phyloP scores from a whole-genome alignment of 257 asterid genomes.

The Asclepias syriaca region DNA sequence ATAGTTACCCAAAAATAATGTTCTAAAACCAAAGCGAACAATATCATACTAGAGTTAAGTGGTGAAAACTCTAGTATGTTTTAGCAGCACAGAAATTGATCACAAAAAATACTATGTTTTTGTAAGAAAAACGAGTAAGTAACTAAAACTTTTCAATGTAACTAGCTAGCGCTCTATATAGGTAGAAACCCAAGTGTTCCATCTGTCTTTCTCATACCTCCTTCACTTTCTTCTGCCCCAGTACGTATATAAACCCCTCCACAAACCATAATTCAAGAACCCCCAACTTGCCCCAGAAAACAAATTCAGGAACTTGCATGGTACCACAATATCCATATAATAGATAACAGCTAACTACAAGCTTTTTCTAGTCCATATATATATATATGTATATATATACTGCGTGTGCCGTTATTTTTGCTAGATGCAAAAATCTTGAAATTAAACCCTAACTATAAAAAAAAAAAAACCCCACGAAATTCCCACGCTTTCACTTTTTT shows the following conservation, averaged over 20 bases:
- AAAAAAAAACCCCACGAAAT: constrained; percentile 42
- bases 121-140: no score
- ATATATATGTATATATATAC: no score
- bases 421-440: background rate
- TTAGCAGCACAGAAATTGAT: no score
- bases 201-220: background rate
- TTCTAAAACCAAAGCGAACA: no score
- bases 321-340: background rate
- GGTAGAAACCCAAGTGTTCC: no score
- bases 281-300: background rate
- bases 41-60: no score
- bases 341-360: constrained; percentile 16
- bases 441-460: constrained; percentile 8
- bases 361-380: background rate
- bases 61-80: no score
- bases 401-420: constrained; percentile 11
- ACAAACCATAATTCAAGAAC: background rate
- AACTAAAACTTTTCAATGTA: background rate
- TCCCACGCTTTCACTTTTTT: constrained; percentile 42
- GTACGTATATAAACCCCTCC: background rate
- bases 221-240: no score
- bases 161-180: background rate
- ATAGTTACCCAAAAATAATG: no score
- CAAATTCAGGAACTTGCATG: background rate
- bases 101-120: no score